phyloP scores from a whole-genome alignment of 371 early-diverging fungal genomes.

The Mortierella sp. region DNA sequence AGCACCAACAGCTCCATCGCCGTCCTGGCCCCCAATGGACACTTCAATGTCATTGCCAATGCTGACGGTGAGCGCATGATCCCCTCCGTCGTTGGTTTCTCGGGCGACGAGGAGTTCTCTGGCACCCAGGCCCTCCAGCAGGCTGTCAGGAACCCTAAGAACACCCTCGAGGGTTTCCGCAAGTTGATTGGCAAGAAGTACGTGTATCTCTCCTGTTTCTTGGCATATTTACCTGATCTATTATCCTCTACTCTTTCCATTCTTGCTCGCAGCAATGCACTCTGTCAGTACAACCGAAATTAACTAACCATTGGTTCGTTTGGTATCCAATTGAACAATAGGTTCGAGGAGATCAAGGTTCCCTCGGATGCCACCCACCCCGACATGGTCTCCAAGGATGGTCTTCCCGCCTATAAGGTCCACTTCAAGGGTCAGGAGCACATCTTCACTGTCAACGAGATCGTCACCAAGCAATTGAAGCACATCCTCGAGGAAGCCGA shows the following conservation, averaged over 20 bases:
- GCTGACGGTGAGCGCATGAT: slow-evolving; percentile 97
- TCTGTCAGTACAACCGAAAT: too few relatives aligned
- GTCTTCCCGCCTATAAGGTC: slow-evolving; percentile 83
- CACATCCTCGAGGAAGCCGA: slow-evolving; percentile 92
- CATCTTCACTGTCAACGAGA: slow-evolving; percentile 75
- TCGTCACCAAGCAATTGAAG: slow-evolving; percentile 81
- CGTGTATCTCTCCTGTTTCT: too few relatives aligned
- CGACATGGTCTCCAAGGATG: slow-evolving; percentile 74
- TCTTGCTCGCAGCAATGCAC: neutral
- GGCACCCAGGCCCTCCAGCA: slow-evolving; percentile 95
- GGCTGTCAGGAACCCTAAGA: slow-evolving; percentile 87
- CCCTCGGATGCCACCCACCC: slow-evolving; percentile 66
- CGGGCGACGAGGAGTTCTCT: slow-evolving; percentile 91
- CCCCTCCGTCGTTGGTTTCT: slow-evolving; percentile 92
- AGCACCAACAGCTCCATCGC: slow-evolving; percentile 91
- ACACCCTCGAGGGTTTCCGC: slow-evolving; percentile 89
- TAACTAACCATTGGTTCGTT: too few relatives aligned
- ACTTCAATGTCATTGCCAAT: slow-evolving; percentile 94
- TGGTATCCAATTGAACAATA: too few relatives aligned
- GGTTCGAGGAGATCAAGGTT: slow-evolving; percentile 52
- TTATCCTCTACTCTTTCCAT: neutral
- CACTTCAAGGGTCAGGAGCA: slow-evolving; percentile 71
- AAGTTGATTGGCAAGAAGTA: slow-evolving; percentile 85
- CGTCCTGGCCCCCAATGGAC: slow-evolving; percentile 87
- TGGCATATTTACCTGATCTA: too few relatives aligned